Evolutionary conservation across 2,329 filamentous ascomycete species (phyloP).

Genomic region (Clonostachys rosea): DNA sequence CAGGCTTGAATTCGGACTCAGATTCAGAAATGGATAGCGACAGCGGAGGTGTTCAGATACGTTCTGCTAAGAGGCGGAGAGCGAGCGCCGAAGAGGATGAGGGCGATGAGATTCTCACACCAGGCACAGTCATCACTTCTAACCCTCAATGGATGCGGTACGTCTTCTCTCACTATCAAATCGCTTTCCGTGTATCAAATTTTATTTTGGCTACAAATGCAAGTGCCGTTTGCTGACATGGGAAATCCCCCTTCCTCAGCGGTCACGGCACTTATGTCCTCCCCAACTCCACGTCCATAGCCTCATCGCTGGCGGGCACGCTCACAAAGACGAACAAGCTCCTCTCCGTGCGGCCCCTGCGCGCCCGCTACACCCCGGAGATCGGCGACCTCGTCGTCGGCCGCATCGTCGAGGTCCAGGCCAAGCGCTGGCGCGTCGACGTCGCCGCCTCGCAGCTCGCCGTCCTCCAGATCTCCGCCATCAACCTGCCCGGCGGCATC

Average conservation of each 20-base stretch:
- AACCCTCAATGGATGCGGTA: conserved; percentile 96
- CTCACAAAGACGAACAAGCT: conserved; percentile 95
- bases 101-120: conserved; percentile 66
- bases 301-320: conserved; percentile 85
- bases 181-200: neutral
- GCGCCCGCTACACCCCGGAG: conserved; percentile 90
- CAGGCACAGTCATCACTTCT: conserved; percentile 81
- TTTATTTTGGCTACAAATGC: no score
- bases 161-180: conserved; percentile 7
- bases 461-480: conserved; percentile 77
- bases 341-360: conserved; percentile 83
- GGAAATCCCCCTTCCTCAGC: conserved; percentile 33
- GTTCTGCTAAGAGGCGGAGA: conserved; percentile 31
- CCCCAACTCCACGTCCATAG: conserved; percentile 61
- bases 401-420: conserved; percentile 91
- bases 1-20: conserved; percentile 24
- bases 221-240: neutral
- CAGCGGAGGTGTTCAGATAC: conserved; percentile 40
- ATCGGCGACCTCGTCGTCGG: conserved; percentile 95
- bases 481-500: conserved; percentile 93
- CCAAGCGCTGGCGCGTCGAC: conserved; percentile 90
- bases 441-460: conserved; percentile 83
- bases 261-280: conserved; percentile 89
- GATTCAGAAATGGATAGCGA: conserved; percentile 40
- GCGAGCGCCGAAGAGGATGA: conserved; percentile 15